Evolutionary conservation across 2,329 filamentous ascomycete species (phyloP).

Genomic region (Diaporthe amygdali): DNA sequence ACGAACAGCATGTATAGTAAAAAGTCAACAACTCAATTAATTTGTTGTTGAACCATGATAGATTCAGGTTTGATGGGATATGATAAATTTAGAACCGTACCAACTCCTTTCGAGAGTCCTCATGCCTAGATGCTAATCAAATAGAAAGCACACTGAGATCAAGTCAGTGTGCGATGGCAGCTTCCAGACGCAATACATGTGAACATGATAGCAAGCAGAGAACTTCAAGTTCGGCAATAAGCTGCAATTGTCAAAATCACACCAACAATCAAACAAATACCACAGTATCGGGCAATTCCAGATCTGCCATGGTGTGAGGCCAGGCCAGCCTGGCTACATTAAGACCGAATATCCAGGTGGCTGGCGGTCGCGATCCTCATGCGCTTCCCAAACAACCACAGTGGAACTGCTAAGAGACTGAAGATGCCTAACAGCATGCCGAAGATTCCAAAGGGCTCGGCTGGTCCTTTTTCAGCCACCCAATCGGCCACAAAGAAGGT

Average conservation of each 20-base stretch:
- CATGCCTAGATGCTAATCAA: not conserved
- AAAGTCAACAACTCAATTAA: too few species aligned
- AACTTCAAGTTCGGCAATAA: not conserved
- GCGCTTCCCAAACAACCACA: conserved; percentile 42
- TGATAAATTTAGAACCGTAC: not conserved
- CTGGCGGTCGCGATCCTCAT: conserved; percentile 41
- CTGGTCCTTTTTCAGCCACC: conserved; percentile 46
- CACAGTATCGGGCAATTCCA: not conserved
- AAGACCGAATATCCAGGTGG: not conserved
- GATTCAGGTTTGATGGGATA: not conserved
- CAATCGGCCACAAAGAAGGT: conserved; percentile 58
- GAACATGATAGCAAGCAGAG: not conserved
- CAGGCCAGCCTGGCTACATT: not conserved
- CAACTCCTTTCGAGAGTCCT: not conserved
- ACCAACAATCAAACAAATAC: not conserved
- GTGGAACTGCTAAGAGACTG: conserved; percentile 39
- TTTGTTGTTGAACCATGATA: too few species aligned
- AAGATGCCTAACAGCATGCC: conserved; percentile 57
- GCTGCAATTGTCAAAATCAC: not conserved
- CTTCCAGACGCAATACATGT: not conserved
- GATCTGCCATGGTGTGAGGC: not conserved
- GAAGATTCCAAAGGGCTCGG: conserved; percentile 58
- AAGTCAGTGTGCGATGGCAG: not conserved
- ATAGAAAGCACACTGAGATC: not conserved
- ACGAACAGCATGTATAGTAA: too few species aligned